Evolutionary conservation across 1,284 basidiomycete species (phyloP), one percentile per base, ranked within the genome.

Genomic region (Amylostereum areolatum): DNA sequence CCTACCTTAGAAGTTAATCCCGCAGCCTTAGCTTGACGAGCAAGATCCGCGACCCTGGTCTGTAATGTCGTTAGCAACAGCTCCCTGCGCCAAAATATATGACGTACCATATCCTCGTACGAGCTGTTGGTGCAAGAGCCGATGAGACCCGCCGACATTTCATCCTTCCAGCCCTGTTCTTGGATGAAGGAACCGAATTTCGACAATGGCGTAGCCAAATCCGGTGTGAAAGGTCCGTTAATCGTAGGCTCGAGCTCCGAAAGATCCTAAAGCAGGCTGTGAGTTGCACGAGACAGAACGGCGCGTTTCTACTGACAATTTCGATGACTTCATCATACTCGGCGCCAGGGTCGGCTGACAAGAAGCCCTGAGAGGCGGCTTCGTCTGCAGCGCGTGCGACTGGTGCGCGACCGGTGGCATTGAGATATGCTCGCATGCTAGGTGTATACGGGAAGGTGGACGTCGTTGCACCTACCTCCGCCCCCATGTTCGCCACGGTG

Each of bases 61-160:
- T 89, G 18, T 11, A 35, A 12, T 36, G 18, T 25, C 10, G 8
- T 12, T 9, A 27, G 11, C 28, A 25, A 29, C 24, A 50, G 33
- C n/a, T 37, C 25, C 30, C 46, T 31, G 18, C n/a, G 12, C n/a
- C 11, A 28, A 41, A 6, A 40, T 36, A 8, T 45, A 28, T 18
- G 48, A 41, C 59, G 48, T 60, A 86, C 91, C 91, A 96, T 90
- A 64, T 95, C 92, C 66, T 95, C 90, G 62, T 97, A 97, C 7
- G 92, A 95, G 55, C 92, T 95, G 70, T 99, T 99, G 39, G 97
- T 99, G 69, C 97, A 99, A 39, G 92, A 96, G 25, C 97, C 97
- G 62, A 99, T 99, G 33, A 98, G 75, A 35, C 84, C 87, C 28
- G 94, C 95, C 28, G 90, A 89, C 48, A 99, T 74, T 66, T 90